Base-by-base conservation (phyloP, 805 yeast genomes). In the Saccharomyces jurei region DNA sequence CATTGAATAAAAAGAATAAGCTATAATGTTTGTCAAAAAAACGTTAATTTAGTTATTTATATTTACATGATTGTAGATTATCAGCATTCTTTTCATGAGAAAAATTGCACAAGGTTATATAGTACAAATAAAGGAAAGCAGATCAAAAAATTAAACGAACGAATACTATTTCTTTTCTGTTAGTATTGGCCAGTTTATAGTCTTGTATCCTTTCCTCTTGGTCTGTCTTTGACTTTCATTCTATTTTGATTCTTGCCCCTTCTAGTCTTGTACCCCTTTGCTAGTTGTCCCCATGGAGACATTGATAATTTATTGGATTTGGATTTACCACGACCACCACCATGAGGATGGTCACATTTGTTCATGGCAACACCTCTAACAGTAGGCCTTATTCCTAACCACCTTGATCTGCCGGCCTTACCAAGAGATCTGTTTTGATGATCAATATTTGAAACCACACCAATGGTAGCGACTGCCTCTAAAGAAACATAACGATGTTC, bases 241-340 rank as follows among this genome's bases (percentile, higher is more conserved):
- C 81, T 84, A 71, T 94, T 94, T 59, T 78, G 84, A 70, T 88
- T 80, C 74, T 88, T 89, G 68, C 96, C 95, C 63, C 86, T 83
- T 75, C 99, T 85, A 14, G 98, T 94, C 81, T 89, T 91, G 77
- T 83, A 91, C 71, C 94, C 95, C 80, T 92, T 92, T 46, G 92
- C 86, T 66, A 87, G 73, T 57, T 84, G 85, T 66, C 99, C 99
- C 97, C 98, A 92, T 71, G 95, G 95, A 54, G 96, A 87, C 77
- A 87, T 89, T 21, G 98, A 88, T 56, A 87, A 80, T 76, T 89
- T 92, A 74, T 92, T 91, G 60, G 96, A 89, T 83, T 94, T 94
- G 57, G 96, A 87, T 74, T 94, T 94, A 82, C 99, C 99, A 80
- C 99, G 85, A 76, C 99, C 99, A 85, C 99, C 99, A 79, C 99